Evolutionary conservation across 106 monocot species (phyloP).

Genomic region (Narthecium ossifragum): DNA sequence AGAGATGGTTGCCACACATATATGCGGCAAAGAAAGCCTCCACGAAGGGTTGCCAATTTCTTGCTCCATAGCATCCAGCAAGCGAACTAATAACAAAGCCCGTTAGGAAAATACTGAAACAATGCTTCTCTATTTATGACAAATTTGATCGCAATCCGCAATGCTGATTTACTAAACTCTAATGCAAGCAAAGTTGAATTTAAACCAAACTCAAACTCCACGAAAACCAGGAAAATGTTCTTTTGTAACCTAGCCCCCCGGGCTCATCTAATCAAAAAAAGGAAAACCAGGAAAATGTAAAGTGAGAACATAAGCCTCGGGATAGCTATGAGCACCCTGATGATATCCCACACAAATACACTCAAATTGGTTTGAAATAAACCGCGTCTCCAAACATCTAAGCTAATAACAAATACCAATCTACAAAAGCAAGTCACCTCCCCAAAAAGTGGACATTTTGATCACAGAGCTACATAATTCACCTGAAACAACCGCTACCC

Average conservation of each 20-base stretch:
- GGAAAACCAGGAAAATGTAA: not conserved
- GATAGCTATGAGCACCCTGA: not conserved
- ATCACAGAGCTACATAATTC: not conserved
- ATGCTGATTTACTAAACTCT: not conserved
- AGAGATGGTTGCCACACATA: slow-evolving; percentile 70
- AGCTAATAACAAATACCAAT: not conserved
- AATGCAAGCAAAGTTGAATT: not conserved
- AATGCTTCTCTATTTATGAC: not conserved
- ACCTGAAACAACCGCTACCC: not conserved
- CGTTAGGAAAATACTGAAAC: not conserved
- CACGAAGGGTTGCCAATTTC: slow-evolving; percentile 51
- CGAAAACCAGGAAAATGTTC: no score
- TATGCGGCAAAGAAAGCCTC: slow-evolving; percentile 76
- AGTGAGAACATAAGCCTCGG: not conserved
- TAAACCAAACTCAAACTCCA: no score
- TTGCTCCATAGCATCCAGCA: slow-evolving; percentile 16
- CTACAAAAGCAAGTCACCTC: not conserved
- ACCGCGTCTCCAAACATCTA: not conserved
- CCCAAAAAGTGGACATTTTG: not conserved
- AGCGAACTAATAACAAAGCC: slow-evolving; percentile 6
- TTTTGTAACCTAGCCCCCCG: no score
- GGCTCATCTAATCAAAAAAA: not conserved
- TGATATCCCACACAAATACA: not conserved
- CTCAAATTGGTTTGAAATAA: not conserved
- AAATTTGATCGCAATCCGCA: not conserved